A percentile compares a stretch with the other conserved stretches of the same genome.
Evolutionary conservation across 164 flowering plant species (phyloP).

Genomic region (Kingdonia uniflora): DNA sequence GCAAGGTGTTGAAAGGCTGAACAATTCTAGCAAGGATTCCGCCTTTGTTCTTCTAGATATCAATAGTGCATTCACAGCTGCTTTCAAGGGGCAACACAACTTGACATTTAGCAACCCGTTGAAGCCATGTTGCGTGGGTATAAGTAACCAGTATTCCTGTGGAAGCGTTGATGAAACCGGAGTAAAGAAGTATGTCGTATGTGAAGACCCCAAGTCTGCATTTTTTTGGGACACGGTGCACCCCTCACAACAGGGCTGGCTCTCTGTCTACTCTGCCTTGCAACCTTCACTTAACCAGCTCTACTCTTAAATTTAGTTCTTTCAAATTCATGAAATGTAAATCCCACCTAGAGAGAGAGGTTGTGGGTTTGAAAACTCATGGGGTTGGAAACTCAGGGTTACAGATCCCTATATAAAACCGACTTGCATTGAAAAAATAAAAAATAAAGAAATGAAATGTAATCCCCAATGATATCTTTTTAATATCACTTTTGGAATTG

Average conservation of each 20-base stretch:
- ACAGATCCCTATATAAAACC: too few species aligned
- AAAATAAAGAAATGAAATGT: too few species aligned
- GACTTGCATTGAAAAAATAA: too few species aligned
- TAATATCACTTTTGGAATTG: too few species aligned
- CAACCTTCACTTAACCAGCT: slow-evolving; percentile 14
- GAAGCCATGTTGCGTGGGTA: slow-evolving; percentile 50
- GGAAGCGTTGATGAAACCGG: slow-evolving; percentile 33
- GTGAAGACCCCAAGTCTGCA: slow-evolving; percentile 27
- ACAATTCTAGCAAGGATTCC: slow-evolving; percentile 23
- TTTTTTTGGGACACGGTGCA: slow-evolving; percentile 61
- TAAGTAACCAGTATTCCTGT: slow-evolving; percentile 16
- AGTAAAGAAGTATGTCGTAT: slow-evolving; percentile 29
- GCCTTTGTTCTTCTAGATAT: slow-evolving; percentile 43
- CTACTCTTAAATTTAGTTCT: not conserved
- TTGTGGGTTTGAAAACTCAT: too few species aligned
- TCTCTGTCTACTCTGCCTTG: slow-evolving; percentile 17
- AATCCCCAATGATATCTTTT: too few species aligned
- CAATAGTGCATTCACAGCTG: slow-evolving; percentile 38
- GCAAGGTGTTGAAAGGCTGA: slow-evolving; percentile 38
- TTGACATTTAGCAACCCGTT: slow-evolving; percentile 14
- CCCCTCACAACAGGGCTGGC: slow-evolving; percentile 57
- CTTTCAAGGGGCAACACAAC: slow-evolving; percentile 17
- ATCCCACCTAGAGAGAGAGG: too few species aligned
- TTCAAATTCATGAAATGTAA: too few species aligned
- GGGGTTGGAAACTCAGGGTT: too few species aligned